phyloP scores from a whole-genome alignment of 257 asterid species.

The Voacanga thouarsii region DNA sequence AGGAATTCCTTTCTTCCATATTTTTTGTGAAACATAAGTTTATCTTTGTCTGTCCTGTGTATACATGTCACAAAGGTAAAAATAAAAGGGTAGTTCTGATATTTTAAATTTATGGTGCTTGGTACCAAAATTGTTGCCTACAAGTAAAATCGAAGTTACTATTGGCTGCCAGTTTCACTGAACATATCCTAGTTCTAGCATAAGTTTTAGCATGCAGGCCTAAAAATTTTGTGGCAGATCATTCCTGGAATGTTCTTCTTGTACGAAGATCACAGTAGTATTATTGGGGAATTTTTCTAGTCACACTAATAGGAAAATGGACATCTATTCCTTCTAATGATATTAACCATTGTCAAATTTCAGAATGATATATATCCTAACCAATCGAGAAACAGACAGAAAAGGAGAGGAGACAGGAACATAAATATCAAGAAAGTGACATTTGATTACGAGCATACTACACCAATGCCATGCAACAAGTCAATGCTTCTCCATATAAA shows the following conservation, averaged over 20 bases:
- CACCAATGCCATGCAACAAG: background rate
- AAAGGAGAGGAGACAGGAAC: background rate
- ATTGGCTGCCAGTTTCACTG: background rate
- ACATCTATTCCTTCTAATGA: background rate
- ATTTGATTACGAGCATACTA: background rate
- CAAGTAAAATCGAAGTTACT: background rate
- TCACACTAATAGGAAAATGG: background rate
- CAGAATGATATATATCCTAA: background rate
- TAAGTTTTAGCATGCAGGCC: background rate
- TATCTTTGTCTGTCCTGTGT: background rate
- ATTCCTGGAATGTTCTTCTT: background rate
- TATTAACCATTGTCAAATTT: background rate
- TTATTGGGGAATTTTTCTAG: background rate
- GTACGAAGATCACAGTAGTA: background rate
- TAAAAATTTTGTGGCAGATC: background rate
- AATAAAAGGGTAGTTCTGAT: background rate
- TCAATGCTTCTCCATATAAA: background rate
- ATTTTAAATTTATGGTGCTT: background rate
- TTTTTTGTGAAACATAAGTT: background rate
- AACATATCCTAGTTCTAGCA: background rate
- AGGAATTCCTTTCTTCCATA: background rate
- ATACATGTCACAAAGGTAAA: background rate
- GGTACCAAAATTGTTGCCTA: background rate
- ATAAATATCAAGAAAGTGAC: background rate
- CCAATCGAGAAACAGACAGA: background rate